Conservation (phyloP, 169 alveolate genomes). For the Amoebophrya sp. region DNA sequence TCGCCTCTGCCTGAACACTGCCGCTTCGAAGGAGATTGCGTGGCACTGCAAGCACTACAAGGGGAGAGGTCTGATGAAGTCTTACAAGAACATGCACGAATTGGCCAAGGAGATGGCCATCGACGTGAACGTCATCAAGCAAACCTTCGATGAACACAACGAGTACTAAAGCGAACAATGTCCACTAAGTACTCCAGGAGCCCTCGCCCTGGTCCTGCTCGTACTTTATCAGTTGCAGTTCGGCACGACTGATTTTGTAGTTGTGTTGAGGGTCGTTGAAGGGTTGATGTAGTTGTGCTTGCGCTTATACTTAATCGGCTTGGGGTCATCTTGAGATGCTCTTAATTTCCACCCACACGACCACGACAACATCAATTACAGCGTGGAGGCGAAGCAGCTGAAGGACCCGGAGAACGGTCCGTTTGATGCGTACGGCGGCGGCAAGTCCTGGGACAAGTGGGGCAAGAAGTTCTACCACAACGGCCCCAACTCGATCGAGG, state of each 20-base stretch:
- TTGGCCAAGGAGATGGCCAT: not conserved
- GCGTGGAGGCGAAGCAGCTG: not conserved
- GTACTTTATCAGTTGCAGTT: too few relatives aligned
- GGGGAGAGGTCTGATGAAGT: slow-evolving; percentile 19
- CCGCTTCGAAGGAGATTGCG: slow-evolving; percentile 19
- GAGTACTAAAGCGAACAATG: too few relatives aligned
- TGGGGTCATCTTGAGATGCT: too few relatives aligned
- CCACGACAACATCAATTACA: not conserved
- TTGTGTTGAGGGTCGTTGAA: too few relatives aligned
- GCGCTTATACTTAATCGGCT: too few relatives aligned
- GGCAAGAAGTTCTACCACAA: slow-evolving; percentile 32
- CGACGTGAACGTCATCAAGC: slow-evolving; percentile 2
- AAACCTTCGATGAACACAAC: slow-evolving; percentile 32
- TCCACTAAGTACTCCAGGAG: too few relatives aligned
- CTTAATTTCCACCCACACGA: not conserved
- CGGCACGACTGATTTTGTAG: too few relatives aligned
- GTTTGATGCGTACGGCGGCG: slow-evolving; percentile 17
- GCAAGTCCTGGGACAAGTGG: slow-evolving; percentile 25
- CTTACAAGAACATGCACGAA: slow-evolving; percentile 11
- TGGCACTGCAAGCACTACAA: slow-evolving; percentile 30
- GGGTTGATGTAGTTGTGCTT: too few relatives aligned
- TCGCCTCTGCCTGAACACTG: slow-evolving; percentile 28
- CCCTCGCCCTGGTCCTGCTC: too few relatives aligned
- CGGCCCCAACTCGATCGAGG: slow-evolving; percentile 19
- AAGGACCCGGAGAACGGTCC: slow-evolving; percentile 24